A percentile compares a stretch with the other conserved stretches of the same genome.
These are phyloP conservation scores for Withania somnifera DNA, from an alignment of 305 asterid species.

Conservation along the genomic window DNA sequence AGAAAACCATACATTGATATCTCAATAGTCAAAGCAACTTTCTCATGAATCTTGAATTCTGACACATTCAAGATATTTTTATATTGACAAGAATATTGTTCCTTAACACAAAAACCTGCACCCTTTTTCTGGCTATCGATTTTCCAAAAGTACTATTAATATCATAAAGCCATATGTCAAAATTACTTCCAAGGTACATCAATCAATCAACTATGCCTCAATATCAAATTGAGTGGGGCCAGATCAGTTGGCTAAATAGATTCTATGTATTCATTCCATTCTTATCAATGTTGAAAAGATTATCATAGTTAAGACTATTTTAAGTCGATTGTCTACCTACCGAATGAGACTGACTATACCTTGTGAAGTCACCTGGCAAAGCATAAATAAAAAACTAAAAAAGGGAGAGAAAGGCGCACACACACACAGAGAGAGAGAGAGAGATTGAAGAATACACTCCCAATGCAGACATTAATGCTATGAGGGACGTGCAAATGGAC, in stretches of 20 bases:
- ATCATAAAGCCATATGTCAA: neutral
- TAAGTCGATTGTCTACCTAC: neutral
- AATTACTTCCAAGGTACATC: neutral
- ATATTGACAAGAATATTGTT: neutral
- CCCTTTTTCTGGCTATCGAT: neutral
- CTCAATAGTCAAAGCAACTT: neutral
- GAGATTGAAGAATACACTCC: neutral
- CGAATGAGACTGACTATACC: neutral
- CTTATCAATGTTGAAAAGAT: neutral
- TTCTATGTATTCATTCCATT: neutral
- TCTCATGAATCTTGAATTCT: neutral
- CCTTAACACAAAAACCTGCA: neutral
- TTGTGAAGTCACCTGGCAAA: neutral
- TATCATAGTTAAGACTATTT: neutral
- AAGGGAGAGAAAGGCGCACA: neutral
- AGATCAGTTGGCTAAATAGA: neutral
- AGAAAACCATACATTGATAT: neutral
- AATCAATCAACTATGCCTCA: neutral
- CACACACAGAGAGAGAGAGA: neutral
- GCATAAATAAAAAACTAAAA: neutral
- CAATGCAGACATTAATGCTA: neutral
- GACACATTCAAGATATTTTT: neutral
- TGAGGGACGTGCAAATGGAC: neutral
- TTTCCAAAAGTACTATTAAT: neutral
- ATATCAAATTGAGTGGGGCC: neutral